A percentile compares a stretch with the other conserved stretches of the same genome.
These are phyloP conservation scores for Domatiomyces catenatus DNA, from an alignment of 2,329 filamentous ascomycete genomes.

Conservation along the genomic window DNA sequence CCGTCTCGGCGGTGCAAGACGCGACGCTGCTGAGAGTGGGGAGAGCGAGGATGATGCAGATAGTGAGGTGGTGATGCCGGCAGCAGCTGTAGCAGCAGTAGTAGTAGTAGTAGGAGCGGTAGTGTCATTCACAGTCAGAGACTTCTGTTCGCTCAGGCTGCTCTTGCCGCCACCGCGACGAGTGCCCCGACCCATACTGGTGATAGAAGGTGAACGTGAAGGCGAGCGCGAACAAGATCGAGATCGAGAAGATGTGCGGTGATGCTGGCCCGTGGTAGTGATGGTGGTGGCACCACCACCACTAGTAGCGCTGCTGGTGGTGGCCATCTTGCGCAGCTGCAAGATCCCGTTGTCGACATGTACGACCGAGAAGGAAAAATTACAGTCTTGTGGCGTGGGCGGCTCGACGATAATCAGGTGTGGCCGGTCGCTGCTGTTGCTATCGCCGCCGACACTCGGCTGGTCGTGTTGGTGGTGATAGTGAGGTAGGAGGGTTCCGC, in stretches of 20 bases:
- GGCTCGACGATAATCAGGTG: not conserved
- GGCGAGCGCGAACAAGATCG: no score
- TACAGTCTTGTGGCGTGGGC: not conserved
- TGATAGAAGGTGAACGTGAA: no score
- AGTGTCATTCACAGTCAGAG: no score
- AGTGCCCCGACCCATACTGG: no score
- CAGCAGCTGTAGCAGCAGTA: no score
- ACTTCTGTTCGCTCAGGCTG: no score
- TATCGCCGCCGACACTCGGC: not conserved
- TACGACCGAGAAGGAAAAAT: not conserved
- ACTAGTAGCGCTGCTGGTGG: not conserved
- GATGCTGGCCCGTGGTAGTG: no score
- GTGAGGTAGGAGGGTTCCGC: not conserved
- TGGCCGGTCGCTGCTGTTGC: not conserved
- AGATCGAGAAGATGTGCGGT: no score
- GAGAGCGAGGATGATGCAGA: not conserved
- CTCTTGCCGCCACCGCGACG: no score
- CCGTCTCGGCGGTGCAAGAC: not conserved
- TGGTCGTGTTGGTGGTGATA: not conserved
- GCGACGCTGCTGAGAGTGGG: not conserved
- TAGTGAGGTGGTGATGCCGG: no score
- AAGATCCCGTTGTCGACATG: not conserved
- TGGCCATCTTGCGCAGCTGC: not conserved
- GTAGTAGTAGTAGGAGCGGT: no score
- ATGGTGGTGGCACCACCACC: no score